Evolutionary conservation across 257 asterid genomes (phyloP).

Genomic region (Nicotiana tomentosiformis): DNA sequence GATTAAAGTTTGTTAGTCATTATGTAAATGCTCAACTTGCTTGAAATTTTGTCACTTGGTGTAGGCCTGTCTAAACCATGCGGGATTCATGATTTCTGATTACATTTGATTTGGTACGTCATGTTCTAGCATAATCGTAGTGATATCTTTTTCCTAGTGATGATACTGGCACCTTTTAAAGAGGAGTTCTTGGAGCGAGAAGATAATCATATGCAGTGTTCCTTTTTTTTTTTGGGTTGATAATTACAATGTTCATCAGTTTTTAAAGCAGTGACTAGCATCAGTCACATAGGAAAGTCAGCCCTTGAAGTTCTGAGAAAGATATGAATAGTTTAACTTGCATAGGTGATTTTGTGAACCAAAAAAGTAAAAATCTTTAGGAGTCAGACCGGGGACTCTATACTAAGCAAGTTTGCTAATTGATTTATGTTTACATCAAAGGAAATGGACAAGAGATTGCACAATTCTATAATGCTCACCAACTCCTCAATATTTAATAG

Average conservation of each 20-base stretch:
- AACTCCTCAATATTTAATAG: not conserved
- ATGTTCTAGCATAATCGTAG: not conserved
- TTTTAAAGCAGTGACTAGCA: not conserved
- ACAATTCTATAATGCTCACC: not conserved
- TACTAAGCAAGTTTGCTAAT: not conserved
- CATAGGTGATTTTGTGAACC: constrained; percentile 6
- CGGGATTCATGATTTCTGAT: not conserved
- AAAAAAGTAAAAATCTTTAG: not conserved
- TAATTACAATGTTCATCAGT: not conserved
- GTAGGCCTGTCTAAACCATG: not conserved
- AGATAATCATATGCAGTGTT: not conserved
- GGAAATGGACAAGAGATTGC: not conserved
- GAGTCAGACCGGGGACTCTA: not conserved
- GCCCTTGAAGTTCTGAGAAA: not conserved
- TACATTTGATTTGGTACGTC: not conserved
- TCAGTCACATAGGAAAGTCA: not conserved
- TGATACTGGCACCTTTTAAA: not conserved
- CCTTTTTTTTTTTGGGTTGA: not conserved
- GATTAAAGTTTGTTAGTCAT: not conserved
- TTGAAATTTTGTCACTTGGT: not conserved
- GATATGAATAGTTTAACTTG: not conserved
- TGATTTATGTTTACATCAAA: not conserved
- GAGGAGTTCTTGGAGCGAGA: not conserved
- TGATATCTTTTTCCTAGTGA: not conserved
- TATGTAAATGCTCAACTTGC: not conserved